Base-by-base conservation (phyloP, 75 land plant genomes). In the Selaginella moellendorffii region DNA sequence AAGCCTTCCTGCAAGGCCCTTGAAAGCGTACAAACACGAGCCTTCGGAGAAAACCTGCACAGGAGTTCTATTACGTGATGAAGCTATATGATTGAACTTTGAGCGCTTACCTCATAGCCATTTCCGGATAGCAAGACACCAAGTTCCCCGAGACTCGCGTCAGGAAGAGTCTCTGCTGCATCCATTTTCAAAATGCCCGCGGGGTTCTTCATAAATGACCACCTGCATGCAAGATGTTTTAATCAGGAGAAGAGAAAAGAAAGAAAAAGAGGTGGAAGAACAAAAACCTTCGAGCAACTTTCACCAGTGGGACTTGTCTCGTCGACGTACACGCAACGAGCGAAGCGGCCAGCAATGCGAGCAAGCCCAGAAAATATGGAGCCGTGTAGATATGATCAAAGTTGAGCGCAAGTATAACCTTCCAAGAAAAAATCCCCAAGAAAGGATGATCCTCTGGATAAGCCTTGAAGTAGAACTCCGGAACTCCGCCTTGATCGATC, bases 311-410 rank as follows among this genome's bases (percentile, higher is more conserved):
- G 0, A 88, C 68, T 74, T 92, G 98, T 2, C 84, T 82, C 26
- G 96, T 88, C 63, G 87, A 81, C 23, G 98, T 85, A 56, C 98
- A 92, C n/a, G 98, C 90, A 86, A 88, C 80, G n/a, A 92, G 85
- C 17, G 98, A 92, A 21, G 71, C 75, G 0, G 80, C 98, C 29
- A 92, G 70, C 8, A 88, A 75, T 54, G 64, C 74, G 68, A 79
- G 24, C 58, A 80, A 66, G 26, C 85, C 96, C 9, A 92, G 73
- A 68, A 85, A 92, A 65, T 85, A 68, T 0, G 96, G 86, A 24
- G 98, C 84, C 1, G 95, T 70, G 67, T 70, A 92, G 75, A 92
- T 82, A 71, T 85, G 98, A 27, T 92, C 98, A 22, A 88, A 80
- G 22, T 93, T 82, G 36, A 83, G 76, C 0, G 76, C 74, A 29